These are phyloP conservation scores for Inonotus hispidus DNA, from an alignment of 1,284 basidiomycete genomes.

Conservation along the genomic window DNA sequence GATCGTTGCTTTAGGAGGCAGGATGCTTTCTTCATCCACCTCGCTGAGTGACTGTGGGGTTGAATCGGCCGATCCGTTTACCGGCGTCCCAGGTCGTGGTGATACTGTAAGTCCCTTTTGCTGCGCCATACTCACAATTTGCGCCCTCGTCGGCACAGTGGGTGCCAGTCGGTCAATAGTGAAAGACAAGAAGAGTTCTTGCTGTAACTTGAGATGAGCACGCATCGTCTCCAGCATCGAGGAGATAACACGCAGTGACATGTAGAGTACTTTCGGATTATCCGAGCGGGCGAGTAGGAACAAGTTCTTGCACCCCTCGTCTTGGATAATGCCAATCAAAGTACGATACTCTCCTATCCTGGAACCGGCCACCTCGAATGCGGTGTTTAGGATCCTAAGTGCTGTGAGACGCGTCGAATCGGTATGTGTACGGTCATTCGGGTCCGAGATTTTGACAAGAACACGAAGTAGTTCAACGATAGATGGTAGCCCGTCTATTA, in stretches of 20 bases:
- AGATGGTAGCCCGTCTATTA: conserved; percentile 82
- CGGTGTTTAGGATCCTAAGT: conserved; percentile 83
- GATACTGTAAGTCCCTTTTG: conserved; percentile 31
- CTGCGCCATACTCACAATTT: conserved; percentile 23
- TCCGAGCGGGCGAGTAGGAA: conserved; percentile 94
- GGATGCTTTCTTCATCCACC: conserved; percentile 43
- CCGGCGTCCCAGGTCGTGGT: conserved; percentile 55
- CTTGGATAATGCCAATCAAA: conserved; percentile 67
- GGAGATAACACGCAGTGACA: conserved; percentile 80
- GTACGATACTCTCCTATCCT: conserved; percentile 74
- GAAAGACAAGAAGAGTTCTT: conserved; percentile 93
- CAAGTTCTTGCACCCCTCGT: conserved; percentile 92
- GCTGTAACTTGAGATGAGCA: conserved; percentile 88
- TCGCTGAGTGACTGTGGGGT: conserved; percentile 39
- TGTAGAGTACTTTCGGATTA: conserved; percentile 73
- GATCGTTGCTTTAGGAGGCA: conserved; percentile 55
- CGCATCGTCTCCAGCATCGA: conserved; percentile 89
- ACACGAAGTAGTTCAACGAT: conserved; percentile 92
- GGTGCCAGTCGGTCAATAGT: conserved; percentile 85
- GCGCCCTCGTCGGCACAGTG: conserved; percentile 32
- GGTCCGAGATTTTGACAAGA: conserved; percentile 92
- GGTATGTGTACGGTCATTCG: conserved; percentile 91
- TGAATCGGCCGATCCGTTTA: conserved; percentile 39
- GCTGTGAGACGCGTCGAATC: conserved; percentile 93
- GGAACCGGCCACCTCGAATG: conserved; percentile 81